Evolutionary conservation across 23 red algal species (phyloP).

Genomic region (Gracilaria vermiculophylla): DNA sequence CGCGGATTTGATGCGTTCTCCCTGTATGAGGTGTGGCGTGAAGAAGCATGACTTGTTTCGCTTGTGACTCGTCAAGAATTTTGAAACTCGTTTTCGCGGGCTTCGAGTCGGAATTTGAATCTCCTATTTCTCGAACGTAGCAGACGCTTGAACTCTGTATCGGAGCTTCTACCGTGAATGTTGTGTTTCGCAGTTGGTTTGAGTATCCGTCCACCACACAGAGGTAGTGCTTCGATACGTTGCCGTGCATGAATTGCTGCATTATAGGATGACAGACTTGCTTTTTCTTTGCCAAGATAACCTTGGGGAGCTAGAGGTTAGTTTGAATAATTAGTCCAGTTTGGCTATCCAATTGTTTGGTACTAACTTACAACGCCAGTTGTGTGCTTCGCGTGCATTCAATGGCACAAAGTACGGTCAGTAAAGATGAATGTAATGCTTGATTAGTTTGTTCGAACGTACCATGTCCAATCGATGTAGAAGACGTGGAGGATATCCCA

Average conservation of each 20-base stretch:
- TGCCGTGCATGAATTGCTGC: slow-evolving; percentile 30
- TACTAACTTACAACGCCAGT: slow-evolving; percentile 55
- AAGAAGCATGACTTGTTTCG: slow-evolving; percentile 47
- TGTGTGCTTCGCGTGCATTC: slow-evolving; percentile 24
- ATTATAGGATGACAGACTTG: slow-evolving; percentile 53
- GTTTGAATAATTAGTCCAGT: background rate
- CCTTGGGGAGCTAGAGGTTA: background rate
- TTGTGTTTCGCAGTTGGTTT: background rate
- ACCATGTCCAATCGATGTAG: slow-evolving; percentile 70
- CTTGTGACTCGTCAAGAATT: slow-evolving; percentile 24
- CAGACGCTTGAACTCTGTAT: slow-evolving; percentile 29
- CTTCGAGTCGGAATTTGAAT: slow-evolving; percentile 41
- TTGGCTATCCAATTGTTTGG: no score
- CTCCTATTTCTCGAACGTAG: slow-evolving; percentile 56
- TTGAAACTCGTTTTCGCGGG: slow-evolving; percentile 42
- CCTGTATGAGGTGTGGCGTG: slow-evolving; percentile 53
- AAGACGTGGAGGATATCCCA: slow-evolving; percentile 27
- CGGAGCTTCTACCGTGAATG: slow-evolving; percentile 64
- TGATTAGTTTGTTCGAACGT: background rate
- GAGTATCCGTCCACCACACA: slow-evolving; percentile 54
- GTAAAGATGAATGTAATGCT: background rate
- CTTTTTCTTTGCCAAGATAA: slow-evolving; percentile 66
- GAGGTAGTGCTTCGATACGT: slow-evolving; percentile 63
- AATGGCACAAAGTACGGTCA: background rate
- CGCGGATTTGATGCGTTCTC: slow-evolving; percentile 76